Conservation (phyloP, 371 early-diverging fungal genomes). For the Mortierella sp. region DNA sequence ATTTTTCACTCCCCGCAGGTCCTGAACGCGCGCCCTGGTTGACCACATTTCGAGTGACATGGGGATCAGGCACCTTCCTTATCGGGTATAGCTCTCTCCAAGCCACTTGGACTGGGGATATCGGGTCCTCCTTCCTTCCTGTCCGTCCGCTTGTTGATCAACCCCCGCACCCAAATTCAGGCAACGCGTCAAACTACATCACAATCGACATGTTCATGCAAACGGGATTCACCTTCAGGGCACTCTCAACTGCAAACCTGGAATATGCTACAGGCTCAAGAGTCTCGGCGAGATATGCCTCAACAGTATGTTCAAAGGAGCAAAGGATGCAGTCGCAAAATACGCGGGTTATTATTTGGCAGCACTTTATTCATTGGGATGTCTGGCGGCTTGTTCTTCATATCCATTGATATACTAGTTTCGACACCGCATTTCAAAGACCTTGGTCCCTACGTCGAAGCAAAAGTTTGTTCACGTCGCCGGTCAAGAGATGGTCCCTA, state of each 20-base stretch:
- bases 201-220: neutral
- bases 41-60: neutral
- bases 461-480: constrained; percentile 55
- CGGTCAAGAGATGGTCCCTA: constrained; percentile 56
- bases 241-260: neutral
- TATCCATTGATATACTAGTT: constrained; percentile 20
- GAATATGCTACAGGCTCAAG: neutral
- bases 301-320: neutral
- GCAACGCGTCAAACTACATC: neutral
- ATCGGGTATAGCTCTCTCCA: neutral
- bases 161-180: neutral
- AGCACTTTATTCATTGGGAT: neutral
- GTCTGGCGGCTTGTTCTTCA: neutral
- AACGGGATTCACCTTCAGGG: neutral
- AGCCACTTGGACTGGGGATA: neutral
- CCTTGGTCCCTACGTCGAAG: constrained; percentile 45
- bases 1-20: neutral
- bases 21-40: neutral
- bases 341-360: neutral
- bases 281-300: neutral
- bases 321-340: neutral
- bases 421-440: constrained; percentile 45
- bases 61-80: neutral
- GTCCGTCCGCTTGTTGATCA: neutral
- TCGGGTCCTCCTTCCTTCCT: neutral